These are phyloP conservation scores for Orobanche coerulescens DNA, from an alignment of 257 asterid species.

Conservation along the genomic window DNA sequence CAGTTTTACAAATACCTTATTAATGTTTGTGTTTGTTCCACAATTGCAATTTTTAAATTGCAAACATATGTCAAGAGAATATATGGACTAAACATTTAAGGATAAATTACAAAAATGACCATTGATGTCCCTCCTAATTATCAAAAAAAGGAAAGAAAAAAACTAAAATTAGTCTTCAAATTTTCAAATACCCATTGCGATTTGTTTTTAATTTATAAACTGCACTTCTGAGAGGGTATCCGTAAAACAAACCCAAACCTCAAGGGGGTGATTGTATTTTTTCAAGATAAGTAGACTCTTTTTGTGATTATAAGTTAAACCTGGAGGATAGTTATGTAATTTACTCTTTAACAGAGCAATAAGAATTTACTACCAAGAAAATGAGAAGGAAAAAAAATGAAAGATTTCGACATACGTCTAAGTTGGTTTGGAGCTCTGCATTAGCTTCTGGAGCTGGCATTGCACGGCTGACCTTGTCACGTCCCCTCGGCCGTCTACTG, in stretches of 20 bases:
- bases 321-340: not conserved
- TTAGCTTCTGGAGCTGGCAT: constrained; percentile 92
- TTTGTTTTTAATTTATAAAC: not conserved
- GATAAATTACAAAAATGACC: no score
- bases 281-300: not conserved
- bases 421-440: constrained; percentile 80
- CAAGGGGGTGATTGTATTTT: not conserved
- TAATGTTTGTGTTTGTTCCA: not conserved
- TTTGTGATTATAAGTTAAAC: not conserved
- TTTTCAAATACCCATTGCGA: no score
- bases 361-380: not conserved
- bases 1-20: not conserved
- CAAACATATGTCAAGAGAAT: not conserved
- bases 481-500: constrained; percentile 52
- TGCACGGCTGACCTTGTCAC: constrained; percentile 61
- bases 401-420: constrained; percentile 49
- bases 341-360: not conserved
- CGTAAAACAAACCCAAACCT: not conserved
- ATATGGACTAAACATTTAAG: no score
- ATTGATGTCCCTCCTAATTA: no score
- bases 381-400: not conserved
- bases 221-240: not conserved
- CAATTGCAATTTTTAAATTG: no score
- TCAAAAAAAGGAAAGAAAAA: no score
- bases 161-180: no score